Evolutionary conservation across 768 basidiomycete genomes (phyloP).

Genomic region (Mycena albidolilacea): DNA sequence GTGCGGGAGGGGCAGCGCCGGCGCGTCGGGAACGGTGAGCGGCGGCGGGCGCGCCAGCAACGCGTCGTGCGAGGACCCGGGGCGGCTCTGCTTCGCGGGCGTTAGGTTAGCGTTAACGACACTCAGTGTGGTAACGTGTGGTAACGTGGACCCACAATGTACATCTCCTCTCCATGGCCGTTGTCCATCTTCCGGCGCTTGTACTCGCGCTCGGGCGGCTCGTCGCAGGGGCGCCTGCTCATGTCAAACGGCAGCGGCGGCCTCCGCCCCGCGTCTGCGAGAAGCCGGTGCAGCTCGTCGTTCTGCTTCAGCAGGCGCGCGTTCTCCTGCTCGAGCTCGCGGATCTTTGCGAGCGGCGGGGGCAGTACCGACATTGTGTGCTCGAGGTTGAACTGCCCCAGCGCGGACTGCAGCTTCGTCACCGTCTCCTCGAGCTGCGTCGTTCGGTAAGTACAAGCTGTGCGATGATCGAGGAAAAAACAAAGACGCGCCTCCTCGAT

Average conservation of each 20-base stretch:
- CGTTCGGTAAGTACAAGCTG: no score
- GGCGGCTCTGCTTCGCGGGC: constrained; percentile 54
- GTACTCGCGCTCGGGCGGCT: constrained; percentile 68
- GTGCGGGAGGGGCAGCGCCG: constrained; percentile 51
- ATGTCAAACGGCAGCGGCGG: constrained; percentile 64
- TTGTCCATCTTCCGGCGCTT: constrained; percentile 70
- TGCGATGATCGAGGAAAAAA: not conserved
- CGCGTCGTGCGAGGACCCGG: constrained; percentile 57
- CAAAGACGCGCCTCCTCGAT: constrained; percentile 79
- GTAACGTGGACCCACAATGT: constrained; percentile 50
- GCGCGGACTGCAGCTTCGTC: constrained; percentile 82
- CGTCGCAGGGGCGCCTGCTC: constrained; percentile 5
- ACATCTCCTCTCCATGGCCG: constrained; percentile 62
- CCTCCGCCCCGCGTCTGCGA: constrained; percentile 66
- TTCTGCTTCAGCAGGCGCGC: constrained; percentile 77
- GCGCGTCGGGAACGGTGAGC: constrained; percentile 63
- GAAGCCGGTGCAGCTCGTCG: constrained; percentile 78
- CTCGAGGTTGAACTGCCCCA: constrained; percentile 76
- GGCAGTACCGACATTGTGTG: constrained; percentile 77
- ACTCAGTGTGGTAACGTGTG: not conserved
- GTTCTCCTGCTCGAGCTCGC: constrained; percentile 88
- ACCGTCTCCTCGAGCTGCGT: constrained; percentile 86
- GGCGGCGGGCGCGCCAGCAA: constrained; percentile 64
- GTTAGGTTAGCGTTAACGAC: no score
- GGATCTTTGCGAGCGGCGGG: constrained; percentile 79